phyloP scores from a whole-genome alignment of 306 rosid species.

The Oxytropis ochrocephala region DNA sequence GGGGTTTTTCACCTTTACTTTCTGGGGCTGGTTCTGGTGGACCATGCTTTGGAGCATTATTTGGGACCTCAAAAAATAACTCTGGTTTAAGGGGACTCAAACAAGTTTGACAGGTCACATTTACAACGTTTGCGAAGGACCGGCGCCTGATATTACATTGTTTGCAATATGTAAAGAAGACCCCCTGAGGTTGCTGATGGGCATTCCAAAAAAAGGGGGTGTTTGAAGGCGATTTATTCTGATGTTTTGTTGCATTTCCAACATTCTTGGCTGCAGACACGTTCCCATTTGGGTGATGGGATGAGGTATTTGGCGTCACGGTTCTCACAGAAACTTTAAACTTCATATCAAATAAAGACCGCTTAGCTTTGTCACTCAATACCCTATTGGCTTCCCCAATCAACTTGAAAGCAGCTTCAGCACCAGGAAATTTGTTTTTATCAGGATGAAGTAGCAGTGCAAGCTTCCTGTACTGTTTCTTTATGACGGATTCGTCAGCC shows the following conservation, averaged over 20 bases:
- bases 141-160: slow-evolving; percentile 40
- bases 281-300: slow-evolving; percentile 30
- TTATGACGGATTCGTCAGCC: slow-evolving; percentile 43
- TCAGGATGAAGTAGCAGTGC: slow-evolving; percentile 91
- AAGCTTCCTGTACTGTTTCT: slow-evolving; percentile 70
- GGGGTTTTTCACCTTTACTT: slow-evolving; percentile 10
- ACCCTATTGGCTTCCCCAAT: slow-evolving; percentile 75
- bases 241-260: slow-evolving; percentile 24
- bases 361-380: slow-evolving; percentile 52
- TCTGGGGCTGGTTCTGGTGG: slow-evolving; percentile 6
- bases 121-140: slow-evolving; percentile 16
- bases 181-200: slow-evolving; percentile 22
- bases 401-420: slow-evolving; percentile 91
- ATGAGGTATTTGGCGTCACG: slow-evolving; percentile 26
- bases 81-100: slow-evolving; percentile 15
- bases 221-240: slow-evolving; percentile 19
- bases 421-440: slow-evolving; percentile 81
- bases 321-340: slow-evolving; percentile 18
- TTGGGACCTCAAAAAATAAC: neutral
- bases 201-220: slow-evolving; percentile 3
- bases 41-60: slow-evolving; percentile 18
- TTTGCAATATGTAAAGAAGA: slow-evolving; percentile 67
- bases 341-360: slow-evolving; percentile 39
- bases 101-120: slow-evolving; percentile 49
- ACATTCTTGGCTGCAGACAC: slow-evolving; percentile 10